These are phyloP conservation scores for Arthrobotrys sinensis DNA, from an alignment of 2,329 filamentous ascomycete genomes.

Conservation along the genomic window DNA sequence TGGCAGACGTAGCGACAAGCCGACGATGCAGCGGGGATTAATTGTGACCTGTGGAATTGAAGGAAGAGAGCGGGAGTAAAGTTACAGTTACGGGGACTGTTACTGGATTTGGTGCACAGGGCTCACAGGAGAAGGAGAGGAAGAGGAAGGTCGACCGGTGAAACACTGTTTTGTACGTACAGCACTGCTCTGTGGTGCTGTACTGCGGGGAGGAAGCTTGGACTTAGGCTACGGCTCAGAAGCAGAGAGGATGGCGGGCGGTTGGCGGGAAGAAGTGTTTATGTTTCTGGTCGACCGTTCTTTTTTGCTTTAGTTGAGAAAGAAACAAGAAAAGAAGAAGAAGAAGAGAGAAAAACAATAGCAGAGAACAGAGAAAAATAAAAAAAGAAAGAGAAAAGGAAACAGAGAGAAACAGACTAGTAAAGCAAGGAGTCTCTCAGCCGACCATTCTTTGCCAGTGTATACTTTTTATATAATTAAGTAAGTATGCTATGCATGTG, in stretches of 20 bases:
- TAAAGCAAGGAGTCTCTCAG: no score
- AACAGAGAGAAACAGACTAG: no score
- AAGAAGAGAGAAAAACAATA: not conserved
- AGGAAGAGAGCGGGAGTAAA: constrained; percentile 29
- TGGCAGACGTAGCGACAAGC: not conserved
- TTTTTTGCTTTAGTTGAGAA: no score
- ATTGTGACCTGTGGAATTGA: not conserved
- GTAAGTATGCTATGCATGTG: no score
- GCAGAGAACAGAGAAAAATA: no score
- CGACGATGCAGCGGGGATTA: constrained; percentile 10
- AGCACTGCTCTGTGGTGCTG: no score
- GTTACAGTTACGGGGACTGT: not conserved
- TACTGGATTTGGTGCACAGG: constrained; percentile 1
- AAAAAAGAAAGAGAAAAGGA: no score
- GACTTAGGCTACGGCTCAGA: not conserved
- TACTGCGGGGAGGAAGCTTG: constrained; percentile 11
- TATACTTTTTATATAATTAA: no score
- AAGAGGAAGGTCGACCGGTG: constrained; percentile 43
- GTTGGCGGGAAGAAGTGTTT: no score
- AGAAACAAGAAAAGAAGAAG: not conserved
- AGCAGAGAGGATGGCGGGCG: no score
- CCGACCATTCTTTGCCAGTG: no score
- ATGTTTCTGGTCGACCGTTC: no score
- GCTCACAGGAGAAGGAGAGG: constrained; percentile 28
- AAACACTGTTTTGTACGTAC: constrained; percentile 6